A percentile compares a stretch with the other conserved stretches of the same genome.
These are phyloP conservation scores for Xylariaceae sp. DNA, from an alignment of 2,329 filamentous ascomycete species.

Conservation along the genomic window DNA sequence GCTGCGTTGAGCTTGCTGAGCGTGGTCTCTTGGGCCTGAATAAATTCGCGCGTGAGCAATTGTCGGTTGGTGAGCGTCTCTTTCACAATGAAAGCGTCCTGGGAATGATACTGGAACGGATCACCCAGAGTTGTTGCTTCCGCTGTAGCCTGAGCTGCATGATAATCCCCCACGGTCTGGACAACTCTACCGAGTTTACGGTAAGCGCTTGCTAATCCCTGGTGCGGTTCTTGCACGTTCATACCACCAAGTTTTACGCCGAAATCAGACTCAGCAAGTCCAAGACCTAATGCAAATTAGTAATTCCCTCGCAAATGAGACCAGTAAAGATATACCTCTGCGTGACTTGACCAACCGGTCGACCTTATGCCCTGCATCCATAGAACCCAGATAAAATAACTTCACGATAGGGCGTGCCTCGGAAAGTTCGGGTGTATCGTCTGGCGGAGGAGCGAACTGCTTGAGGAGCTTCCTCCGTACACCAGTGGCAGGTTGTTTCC, in stretches of 20 bases:
- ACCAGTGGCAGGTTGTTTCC: conserved; percentile 94
- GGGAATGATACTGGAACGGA: conserved; percentile 89
- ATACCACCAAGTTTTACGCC: conserved; percentile 85
- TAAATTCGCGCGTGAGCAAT: conserved; percentile 86
- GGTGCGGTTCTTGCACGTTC: conserved; percentile 85
- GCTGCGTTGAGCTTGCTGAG: conserved; percentile 79
- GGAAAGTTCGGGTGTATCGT: conserved; percentile 92
- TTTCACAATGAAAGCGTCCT: conserved; percentile 96
- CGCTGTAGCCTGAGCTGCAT: conserved; percentile 92
- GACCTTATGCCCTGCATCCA: conserved; percentile 97
- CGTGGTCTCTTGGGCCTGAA: conserved; percentile 84
- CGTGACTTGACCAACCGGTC: conserved; percentile 90
- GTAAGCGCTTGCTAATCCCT: conserved; percentile 83
- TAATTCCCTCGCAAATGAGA: conserved; percentile 2
- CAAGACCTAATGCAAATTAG: conserved; percentile 62
- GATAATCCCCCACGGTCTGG: conserved; percentile 90
- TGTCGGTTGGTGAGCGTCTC: conserved; percentile 97
- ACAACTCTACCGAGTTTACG: conserved; percentile 92
- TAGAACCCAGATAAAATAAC: conserved; percentile 88
- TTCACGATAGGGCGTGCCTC: conserved; percentile 89
- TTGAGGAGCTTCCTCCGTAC: conserved; percentile 94
- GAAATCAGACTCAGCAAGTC: conserved; percentile 87
- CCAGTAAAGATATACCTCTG: conserved; percentile 59
- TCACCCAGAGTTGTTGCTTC: conserved; percentile 94
- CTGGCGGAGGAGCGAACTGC: conserved; percentile 94